Evolutionary conservation across 1,284 basidiomycete genomes (phyloP), one percentile per base, ranked within the genome.

Genomic region (Rhodofomes roseus): DNA sequence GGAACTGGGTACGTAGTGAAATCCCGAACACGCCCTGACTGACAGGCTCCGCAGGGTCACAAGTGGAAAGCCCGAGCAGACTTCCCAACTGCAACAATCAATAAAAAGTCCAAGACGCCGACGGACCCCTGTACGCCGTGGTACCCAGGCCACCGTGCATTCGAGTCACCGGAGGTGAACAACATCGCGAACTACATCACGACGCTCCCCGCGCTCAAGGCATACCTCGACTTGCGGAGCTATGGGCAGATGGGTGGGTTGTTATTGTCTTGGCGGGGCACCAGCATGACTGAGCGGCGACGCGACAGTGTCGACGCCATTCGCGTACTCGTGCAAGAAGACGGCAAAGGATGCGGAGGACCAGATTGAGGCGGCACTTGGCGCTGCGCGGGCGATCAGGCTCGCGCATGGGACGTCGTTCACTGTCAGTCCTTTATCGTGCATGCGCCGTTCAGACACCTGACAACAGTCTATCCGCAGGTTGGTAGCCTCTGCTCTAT

Each of bases 171-270:
- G 1, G 93, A 96, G 72, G 86, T 88, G 3, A 84, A 83, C 67
- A 89, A 87, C 56, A 81, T 95, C 60, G 87, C 87, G 1, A 82
- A 86, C 63, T 93, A 86, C 68, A 76, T 93, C 51, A 77, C 75
- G 7, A 81, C 79, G 29, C 79, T 84, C 23, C 78, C 81, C 20
- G 75, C 81, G 60, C 70, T 86, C 20, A 73, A 80, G 9, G 82
- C 79, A 1, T 94, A 90, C 68, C 62, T 95, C 23, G 92, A 95
- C 72, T 70, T 95, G 59, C 81, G 94, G 65, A 89, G 84, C 65
- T 95, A 94, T 69, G 92, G 92, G 0, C 92, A 96, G 71, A 86
- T 92, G 79, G 71, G 91, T 93, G 66, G 62, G 87, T 80, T 12
- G 11, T n/a, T n/a, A 41, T 50, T n/a, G 16, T 44, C 36, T 5